phyloP scores from a whole-genome alignment of 192 early-diverging fungal genomes.

The Gaertneriomyces semiglobifer region DNA sequence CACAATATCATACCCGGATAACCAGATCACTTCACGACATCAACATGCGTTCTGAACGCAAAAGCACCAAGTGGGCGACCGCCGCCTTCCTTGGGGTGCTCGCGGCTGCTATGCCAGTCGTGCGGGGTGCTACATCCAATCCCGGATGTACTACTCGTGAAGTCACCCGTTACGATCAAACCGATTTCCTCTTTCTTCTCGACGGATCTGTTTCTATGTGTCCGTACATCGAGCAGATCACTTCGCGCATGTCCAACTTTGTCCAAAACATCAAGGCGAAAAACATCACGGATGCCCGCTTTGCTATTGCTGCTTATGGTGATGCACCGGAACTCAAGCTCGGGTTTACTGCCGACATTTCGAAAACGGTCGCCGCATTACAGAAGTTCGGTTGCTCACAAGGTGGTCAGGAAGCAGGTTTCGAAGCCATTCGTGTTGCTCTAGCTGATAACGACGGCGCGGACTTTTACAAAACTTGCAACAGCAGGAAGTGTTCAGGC shows the following conservation, averaged over 20 bases:
- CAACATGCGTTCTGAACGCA: no score
- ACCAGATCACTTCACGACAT: no score
- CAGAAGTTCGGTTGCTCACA: conserved; percentile 19
- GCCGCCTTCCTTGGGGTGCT: no score
- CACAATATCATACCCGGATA: no score
- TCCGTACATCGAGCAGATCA: conserved; percentile 36
- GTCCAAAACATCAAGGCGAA: conserved; percentile 11
- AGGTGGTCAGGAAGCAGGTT: conserved; percentile 37
- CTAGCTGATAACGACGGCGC: conserved; percentile 26
- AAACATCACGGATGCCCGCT: conserved; percentile 33
- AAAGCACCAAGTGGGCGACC: no score
- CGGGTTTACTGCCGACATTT: conserved; percentile 29
- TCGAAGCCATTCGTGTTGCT: conserved; percentile 40
- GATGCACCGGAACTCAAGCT: conserved; percentile 26
- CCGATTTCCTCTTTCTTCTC: conserved; percentile 41
- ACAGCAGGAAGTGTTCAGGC: no score
- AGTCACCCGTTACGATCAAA: conserved; percentile 16
- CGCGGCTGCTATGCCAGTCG: no score
- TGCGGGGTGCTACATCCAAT: neutral
- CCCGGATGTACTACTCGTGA: conserved; percentile 19
- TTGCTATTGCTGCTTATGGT: conserved; percentile 38
- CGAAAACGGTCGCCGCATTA: conserved; percentile 16
- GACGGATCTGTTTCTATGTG: conserved; percentile 36
- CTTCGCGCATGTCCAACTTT: conserved; percentile 24
- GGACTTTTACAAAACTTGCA: conserved; percentile 8